phyloP scores from a whole-genome alignment of 306 rosid genomes.

The Pachyrhizus erosus region DNA sequence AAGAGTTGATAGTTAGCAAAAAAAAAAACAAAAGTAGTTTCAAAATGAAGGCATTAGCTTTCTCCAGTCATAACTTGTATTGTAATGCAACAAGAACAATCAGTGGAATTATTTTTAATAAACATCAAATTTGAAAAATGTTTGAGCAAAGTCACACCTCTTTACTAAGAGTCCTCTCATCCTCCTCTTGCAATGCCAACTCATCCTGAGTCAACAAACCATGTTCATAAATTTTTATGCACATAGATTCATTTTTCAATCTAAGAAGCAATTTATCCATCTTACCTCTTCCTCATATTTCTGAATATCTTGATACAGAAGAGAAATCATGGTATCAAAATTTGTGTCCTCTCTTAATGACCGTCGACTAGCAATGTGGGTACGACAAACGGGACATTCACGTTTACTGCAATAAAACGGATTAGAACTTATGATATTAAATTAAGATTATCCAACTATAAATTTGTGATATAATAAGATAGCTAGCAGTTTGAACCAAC shows the following conservation, averaged over 20 bases:
- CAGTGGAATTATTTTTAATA: not conserved
- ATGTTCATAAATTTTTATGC: not conserved
- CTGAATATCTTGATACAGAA: slow-evolving; percentile 69
- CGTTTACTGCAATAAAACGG: slow-evolving; percentile 61
- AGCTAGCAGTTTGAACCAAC: slow-evolving; percentile 47
- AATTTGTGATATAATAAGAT: not conserved
- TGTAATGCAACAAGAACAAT: too few species aligned
- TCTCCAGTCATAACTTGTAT: too few species aligned
- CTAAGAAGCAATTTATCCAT: not conserved
- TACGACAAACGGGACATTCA: slow-evolving; percentile 91
- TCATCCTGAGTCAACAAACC: too few species aligned
- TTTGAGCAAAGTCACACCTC: slow-evolving; percentile 29
- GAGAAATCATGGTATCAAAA: slow-evolving; percentile 74
- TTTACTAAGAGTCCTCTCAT: slow-evolving; percentile 37
- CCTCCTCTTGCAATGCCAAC: not conserved
- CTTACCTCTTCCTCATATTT: slow-evolving; percentile 79
- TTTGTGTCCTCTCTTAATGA: slow-evolving; percentile 82
- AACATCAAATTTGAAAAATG: not conserved
- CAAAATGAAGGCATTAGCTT: too few species aligned
- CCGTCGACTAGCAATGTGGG: slow-evolving; percentile 91
- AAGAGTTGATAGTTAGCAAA: not conserved
- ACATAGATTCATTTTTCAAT: not conserved
- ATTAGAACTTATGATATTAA: not conserved
- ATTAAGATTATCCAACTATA: slow-evolving; percentile 8
- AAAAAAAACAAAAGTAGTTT: not conserved